Percentiles rank a stretch among this genome's conserved stretches.
Conservation (phyloP, 2,329 filamentous ascomycete genomes). For the Epichloe brachyelytri region DNA sequence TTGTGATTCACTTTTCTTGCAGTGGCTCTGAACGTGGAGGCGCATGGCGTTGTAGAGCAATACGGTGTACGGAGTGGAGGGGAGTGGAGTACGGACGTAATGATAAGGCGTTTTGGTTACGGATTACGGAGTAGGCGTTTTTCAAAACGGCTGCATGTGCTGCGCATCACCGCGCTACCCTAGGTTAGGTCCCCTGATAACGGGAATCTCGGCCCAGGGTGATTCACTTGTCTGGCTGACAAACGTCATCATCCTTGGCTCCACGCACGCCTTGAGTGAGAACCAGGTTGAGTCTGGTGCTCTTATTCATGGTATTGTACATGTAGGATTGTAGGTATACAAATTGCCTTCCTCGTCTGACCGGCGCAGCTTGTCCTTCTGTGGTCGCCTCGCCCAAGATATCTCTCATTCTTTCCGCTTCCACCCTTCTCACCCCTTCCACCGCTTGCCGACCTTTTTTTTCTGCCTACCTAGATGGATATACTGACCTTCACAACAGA, state of each 20-base stretch:
- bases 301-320: too few relatives aligned
- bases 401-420: constrained; percentile 2
- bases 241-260: constrained; percentile 4
- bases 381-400: not conserved
- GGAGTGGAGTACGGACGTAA: too few relatives aligned
- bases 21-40: not conserved
- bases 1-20: not conserved
- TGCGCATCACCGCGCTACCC: not conserved
- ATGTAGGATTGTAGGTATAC: not conserved
- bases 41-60: too few relatives aligned
- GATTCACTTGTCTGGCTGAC: constrained; percentile 2
- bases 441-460: not conserved
- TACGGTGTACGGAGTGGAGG: not conserved
- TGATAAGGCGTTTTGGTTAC: not conserved
- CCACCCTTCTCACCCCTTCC: not conserved
- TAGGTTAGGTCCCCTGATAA: not conserved
- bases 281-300: too few relatives aligned
- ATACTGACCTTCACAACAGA: not conserved
- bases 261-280: not conserved
- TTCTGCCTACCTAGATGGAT: not conserved
- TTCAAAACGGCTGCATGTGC: not conserved
- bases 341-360: not conserved
- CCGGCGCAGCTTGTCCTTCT: not conserved
- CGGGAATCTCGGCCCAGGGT: not conserved
- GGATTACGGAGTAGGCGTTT: not conserved